These are phyloP conservation scores for Trichoderma aggressivum DNA, from an alignment of 2,329 filamentous ascomycete genomes.

Conservation along the genomic window DNA sequence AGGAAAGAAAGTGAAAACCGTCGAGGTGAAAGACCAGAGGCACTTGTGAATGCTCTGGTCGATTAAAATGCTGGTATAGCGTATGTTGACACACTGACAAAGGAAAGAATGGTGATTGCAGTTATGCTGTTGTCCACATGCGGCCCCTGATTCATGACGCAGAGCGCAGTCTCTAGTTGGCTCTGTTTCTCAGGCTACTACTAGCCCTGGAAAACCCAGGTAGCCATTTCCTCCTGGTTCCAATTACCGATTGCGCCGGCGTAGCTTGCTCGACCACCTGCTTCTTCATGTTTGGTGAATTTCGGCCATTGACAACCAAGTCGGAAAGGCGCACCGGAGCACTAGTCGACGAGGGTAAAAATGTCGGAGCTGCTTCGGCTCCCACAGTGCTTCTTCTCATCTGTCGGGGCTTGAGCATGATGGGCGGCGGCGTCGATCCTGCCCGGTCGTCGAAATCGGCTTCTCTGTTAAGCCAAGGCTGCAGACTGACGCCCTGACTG, in stretches of 20 bases:
- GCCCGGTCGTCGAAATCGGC: constrained; percentile 44
- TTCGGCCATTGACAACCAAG: not conserved
- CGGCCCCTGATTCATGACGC: not conserved
- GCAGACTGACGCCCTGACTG: constrained; percentile 28
- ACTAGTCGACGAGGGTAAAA: constrained; percentile 17
- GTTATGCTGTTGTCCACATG: not conserved
- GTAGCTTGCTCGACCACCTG: not conserved
- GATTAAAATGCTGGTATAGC: constrained; percentile 4
- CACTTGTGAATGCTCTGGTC: not conserved
- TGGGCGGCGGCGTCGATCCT: constrained; percentile 56
- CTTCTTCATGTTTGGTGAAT: constrained; percentile 1
- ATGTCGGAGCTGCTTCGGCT: constrained; percentile 21
- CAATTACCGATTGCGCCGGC: constrained; percentile 25
- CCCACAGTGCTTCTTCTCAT: constrained; percentile 29
- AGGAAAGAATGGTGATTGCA: not conserved
- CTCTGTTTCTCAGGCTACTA: constrained; percentile 25
- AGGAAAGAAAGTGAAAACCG: not conserved
- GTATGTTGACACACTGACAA: constrained; percentile 7
- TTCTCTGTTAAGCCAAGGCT: constrained; percentile 38
- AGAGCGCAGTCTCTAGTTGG: constrained; percentile 24
- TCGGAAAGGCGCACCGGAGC: constrained; percentile 17
- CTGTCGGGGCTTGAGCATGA: constrained; percentile 45
- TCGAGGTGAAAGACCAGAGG: not conserved
- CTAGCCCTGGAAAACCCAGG: constrained; percentile 31
- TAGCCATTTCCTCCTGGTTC: constrained; percentile 37